These are phyloP conservation scores for Magnusiomyces sp. DNA, from an alignment of 1,139 yeast species.

Conservation along the genomic window DNA sequence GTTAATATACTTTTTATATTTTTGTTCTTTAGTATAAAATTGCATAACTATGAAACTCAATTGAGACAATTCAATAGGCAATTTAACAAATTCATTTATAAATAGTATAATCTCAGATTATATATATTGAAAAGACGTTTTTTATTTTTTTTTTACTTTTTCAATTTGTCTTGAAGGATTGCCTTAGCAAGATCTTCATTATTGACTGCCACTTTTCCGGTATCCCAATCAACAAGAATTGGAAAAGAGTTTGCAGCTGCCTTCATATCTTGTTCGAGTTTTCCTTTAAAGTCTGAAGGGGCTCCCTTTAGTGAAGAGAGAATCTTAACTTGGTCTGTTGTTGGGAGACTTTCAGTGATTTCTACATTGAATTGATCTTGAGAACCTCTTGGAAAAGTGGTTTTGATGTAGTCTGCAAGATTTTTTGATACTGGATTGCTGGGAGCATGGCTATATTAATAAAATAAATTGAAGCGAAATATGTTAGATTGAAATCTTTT, in stretches of 20 bases:
- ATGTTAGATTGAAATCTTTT: too few species aligned
- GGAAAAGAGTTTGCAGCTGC: conserved; percentile 21
- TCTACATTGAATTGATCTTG: conserved; percentile 27
- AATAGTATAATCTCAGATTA: not conserved
- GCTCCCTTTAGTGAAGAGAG: conserved; percentile 1
- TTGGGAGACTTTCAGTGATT: conserved; percentile 28
- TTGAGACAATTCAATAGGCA: not conserved
- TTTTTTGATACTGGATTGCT: conserved; percentile 21
- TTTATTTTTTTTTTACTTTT: too few species aligned
- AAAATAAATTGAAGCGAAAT: too few species aligned
- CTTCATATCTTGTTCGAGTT: conserved; percentile 9
- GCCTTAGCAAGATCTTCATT: conserved; percentile 34
- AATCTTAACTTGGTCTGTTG: conserved; percentile 24
- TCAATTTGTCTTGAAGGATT: conserved; percentile 24
- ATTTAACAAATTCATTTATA: not conserved
- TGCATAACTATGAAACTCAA: too few species aligned
- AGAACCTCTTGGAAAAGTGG: conserved; percentile 21
- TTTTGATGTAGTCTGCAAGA: conserved; percentile 18
- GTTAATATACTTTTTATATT: too few species aligned
- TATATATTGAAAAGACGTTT: not conserved
- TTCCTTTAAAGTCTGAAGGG: not conserved
- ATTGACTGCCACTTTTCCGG: conserved; percentile 32
- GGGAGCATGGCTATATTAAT: conserved; percentile 23
- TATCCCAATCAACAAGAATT: conserved; percentile 32
- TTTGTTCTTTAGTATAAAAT: too few species aligned